Base-by-base conservation (phyloP, 1,284 basidiomycete species). In the Sporisorium exsertum region DNA sequence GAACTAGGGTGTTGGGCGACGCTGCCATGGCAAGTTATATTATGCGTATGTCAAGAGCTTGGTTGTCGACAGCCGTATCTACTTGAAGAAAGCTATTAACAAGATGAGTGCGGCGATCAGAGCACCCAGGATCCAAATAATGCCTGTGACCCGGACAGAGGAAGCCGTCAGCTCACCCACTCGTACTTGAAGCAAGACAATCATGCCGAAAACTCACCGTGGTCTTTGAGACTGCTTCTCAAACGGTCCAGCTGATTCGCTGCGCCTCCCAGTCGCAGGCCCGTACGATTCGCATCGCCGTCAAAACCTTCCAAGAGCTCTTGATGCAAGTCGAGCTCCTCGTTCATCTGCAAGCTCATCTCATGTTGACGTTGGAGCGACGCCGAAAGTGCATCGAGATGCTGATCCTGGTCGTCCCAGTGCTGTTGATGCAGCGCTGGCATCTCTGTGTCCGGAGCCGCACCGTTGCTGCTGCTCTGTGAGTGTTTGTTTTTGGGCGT, bases 331-430 rank as follows among this genome's bases (percentile, higher is more conserved):
- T 83, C 82, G 18, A 85, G 73, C 67, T 85, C 83, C 55, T 85
- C 80, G 64, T 83, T 82, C 82, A 85, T 83, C 43, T 77, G 81
- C 54, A 85, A 20, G 22, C 79, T 79, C 40, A 84, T 61, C 32
- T 81, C 65, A 50, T 81, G 81, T 61, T 85, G 83, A 16, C 83
- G 77, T 8, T 70, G 69, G 32, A 85, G 80, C 13, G 80, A 81
- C 0, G 76, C 68, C 9, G 78, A 62, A 13, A 85, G 72, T 7
- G 60, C 46, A 47, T 85, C 82, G 32, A 85, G 74, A 15, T 84
- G 81, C 27, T 55, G 58, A 24, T 83, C 82, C 29, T 85, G 83
- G 15, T 71, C 62, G 8, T 70, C 50, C 66, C 81, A 78, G 33
- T 77, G 69, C 18, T 71, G 54, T 32, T 69, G 72, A 43, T 82